Conservation (phyloP, 495 filamentous ascomycete genomes). For the Penicillium lividum region DNA sequence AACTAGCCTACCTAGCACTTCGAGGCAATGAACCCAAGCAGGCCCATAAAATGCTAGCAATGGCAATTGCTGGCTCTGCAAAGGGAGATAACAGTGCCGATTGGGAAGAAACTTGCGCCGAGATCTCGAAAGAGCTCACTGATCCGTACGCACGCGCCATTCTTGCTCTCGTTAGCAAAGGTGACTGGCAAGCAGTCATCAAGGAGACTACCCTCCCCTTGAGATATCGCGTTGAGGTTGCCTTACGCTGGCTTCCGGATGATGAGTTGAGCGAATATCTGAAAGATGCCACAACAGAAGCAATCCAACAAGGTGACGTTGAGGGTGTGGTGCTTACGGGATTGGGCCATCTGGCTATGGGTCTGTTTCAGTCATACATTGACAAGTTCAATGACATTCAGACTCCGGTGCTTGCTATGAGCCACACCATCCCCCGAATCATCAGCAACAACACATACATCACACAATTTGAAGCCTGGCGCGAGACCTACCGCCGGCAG, state of each 20-base stretch:
- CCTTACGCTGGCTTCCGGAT: constrained; percentile 81
- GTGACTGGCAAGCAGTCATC: constrained; percentile 81
- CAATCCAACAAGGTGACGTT: constrained; percentile 74
- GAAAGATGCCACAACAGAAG: constrained; percentile 57
- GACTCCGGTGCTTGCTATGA: constrained; percentile 82
- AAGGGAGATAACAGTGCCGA: constrained; percentile 56
- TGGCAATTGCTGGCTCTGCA: constrained; percentile 55
- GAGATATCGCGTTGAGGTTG: constrained; percentile 80
- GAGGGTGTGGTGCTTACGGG: constrained; percentile 89
- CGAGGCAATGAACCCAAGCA: constrained; percentile 45
- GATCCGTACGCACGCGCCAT: constrained; percentile 91
- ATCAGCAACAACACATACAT: constrained; percentile 59
- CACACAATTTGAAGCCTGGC: constrained; percentile 73
- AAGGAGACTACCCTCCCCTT: constrained; percentile 81
- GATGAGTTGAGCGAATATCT: constrained; percentile 74
- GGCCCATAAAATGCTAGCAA: constrained; percentile 52
- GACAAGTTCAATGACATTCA: constrained; percentile 85
- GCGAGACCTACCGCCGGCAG: constrained; percentile 74
- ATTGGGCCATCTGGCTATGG: constrained; percentile 72
- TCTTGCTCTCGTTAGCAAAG: constrained; percentile 86
- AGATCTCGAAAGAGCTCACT: constrained; percentile 63
- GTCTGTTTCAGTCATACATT: constrained; percentile 86
- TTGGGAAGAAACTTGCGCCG: constrained; percentile 57
- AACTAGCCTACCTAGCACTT: constrained; percentile 50
- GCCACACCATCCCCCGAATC: constrained; percentile 77